Evolutionary conservation across 352 stramenopile genomes (phyloP), one percentile per base, ranked within the genome.

Genomic region (Globisporangium cystogenes): DNA sequence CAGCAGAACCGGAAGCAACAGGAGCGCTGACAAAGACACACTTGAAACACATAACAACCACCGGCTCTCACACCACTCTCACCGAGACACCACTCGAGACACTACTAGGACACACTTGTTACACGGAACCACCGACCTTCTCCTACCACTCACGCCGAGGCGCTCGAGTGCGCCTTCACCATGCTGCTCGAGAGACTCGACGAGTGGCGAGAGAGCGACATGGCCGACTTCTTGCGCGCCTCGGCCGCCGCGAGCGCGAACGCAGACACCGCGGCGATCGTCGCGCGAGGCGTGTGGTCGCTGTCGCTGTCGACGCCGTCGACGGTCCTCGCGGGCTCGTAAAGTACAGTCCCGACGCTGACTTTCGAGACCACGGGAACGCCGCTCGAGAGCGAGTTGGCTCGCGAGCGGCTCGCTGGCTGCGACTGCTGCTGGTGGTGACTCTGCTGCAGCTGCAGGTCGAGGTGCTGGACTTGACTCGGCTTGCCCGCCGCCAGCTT

Each of bases 221-320:
- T 60, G 24, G 73, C 68, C 23, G 73, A 88, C 44, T 77, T 77
- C 37, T 75, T 67, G 27, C 75, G 68, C 51, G 71, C 75, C 47
- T 82, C 65, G 0, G 64, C 74, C 1, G 74, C 73, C 42, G 74
- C 74, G 21, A 43, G 50, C 0, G 77, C 74, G 48, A 86, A 83
- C 6, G 74, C 74, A 1, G 72, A 78, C 12, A 86, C 72, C 5
- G 75, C 73, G 18, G 64, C 64, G 36, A 86, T 65, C 14, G 69
- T 69, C 0, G 68, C 62, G 5, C 59, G 61, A 4, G 64, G 52
- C 10, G 43, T 55, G n/a, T 45, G 35, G 1, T 26, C 36, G 16
- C 45, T 48, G 27, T 40, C 42, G 48, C 36, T 46, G 15, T 47
- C 37, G 23, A n/a, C 29, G 18, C 14, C 44, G 23, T 29, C 23